Conservation (phyloP, 2,329 filamentous ascomycete genomes). For the Cladophialophora chaetospira region DNA sequence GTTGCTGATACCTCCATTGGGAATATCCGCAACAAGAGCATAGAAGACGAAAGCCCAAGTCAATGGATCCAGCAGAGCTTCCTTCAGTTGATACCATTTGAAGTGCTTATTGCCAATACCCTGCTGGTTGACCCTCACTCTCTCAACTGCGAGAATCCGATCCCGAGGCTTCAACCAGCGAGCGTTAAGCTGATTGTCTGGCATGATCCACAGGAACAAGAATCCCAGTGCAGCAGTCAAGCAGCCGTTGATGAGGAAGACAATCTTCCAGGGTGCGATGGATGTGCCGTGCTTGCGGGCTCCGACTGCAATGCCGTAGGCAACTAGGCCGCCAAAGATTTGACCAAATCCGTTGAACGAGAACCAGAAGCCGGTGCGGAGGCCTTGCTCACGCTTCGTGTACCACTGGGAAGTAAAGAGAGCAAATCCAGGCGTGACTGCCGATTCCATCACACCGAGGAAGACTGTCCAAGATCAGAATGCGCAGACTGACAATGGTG, state of each 20-base stretch:
- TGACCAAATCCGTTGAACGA: slow-evolving; percentile 66
- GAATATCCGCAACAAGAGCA: slow-evolving; percentile 59
- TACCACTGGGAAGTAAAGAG: slow-evolving; percentile 73
- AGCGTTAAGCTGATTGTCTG: slow-evolving; percentile 63
- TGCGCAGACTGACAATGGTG: background rate
- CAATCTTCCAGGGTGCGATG: slow-evolving; percentile 67
- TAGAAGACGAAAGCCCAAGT: slow-evolving; percentile 64
- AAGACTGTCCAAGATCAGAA: slow-evolving; percentile 17
- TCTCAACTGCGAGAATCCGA: slow-evolving; percentile 67
- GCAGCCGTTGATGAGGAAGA: slow-evolving; percentile 58
- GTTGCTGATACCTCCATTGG: slow-evolving; percentile 62
- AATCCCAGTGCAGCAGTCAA: slow-evolving; percentile 53
- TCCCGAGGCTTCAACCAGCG: slow-evolving; percentile 67
- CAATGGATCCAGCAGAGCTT: slow-evolving; percentile 60
- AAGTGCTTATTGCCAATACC: slow-evolving; percentile 72
- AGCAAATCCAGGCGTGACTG: slow-evolving; percentile 69
- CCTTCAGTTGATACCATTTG: slow-evolving; percentile 66
- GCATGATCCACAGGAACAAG: slow-evolving; percentile 55
- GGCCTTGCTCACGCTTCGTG: slow-evolving; percentile 67
- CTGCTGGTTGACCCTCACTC: slow-evolving; percentile 73
- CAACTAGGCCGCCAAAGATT: slow-evolving; percentile 63
- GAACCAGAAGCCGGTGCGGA: slow-evolving; percentile 68
- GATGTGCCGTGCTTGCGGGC: slow-evolving; percentile 56
- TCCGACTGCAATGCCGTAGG: slow-evolving; percentile 64
- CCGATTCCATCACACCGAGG: slow-evolving; percentile 65